A percentile compares a stretch with the other conserved stretches of the same genome.
phyloP scores from a whole-genome alignment of 305 asterid genomes.

The Fraxinus latifolia region DNA sequence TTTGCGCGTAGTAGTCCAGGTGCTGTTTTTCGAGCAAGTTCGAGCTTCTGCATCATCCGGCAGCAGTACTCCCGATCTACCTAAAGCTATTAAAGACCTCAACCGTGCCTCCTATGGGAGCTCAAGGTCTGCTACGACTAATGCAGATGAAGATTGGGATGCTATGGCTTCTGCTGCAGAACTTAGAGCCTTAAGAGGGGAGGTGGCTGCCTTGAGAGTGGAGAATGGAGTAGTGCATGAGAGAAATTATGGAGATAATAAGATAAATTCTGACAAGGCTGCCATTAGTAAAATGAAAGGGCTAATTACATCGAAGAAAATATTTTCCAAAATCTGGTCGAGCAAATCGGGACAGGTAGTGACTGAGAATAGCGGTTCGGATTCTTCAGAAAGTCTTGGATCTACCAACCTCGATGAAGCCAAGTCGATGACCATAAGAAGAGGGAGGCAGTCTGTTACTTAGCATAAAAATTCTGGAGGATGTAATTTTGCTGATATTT shows the following conservation, averaged over 20 bases:
- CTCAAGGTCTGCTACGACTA: conserved; percentile 66
- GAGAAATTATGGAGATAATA: conserved; percentile 37
- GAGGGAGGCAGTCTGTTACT: conserved; percentile 39
- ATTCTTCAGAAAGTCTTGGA: conserved; percentile 82
- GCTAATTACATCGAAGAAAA: conserved; percentile 62
- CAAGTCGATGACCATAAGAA: conserved; percentile 64
- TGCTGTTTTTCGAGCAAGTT: conserved; percentile 91
- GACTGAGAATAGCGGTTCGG: conserved; percentile 82
- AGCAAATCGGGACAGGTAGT: conserved; percentile 57
- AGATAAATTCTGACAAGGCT: conserved; percentile 51
- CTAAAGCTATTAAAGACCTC: conserved; percentile 74
- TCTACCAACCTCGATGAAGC: conserved; percentile 63
- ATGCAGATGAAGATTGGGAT: conserved; percentile 94
- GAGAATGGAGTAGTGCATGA: conserved; percentile 46
- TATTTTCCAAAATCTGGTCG: conserved; percentile 80
- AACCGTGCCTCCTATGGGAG: conserved; percentile 67
- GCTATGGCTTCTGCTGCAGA: conserved; percentile 86
- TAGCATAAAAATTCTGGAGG: neutral
- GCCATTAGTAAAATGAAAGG: conserved; percentile 65
- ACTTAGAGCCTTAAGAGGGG: conserved; percentile 78
- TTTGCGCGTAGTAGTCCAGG: conserved; percentile 79
- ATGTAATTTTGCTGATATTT: conserved; percentile 17
- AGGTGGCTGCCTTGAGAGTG: conserved; percentile 68
- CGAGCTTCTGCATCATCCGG: conserved; percentile 90
- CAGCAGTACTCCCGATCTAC: conserved; percentile 93